Conservation (phyloP, 257 asterid genomes). For the Echium plantagineum region DNA sequence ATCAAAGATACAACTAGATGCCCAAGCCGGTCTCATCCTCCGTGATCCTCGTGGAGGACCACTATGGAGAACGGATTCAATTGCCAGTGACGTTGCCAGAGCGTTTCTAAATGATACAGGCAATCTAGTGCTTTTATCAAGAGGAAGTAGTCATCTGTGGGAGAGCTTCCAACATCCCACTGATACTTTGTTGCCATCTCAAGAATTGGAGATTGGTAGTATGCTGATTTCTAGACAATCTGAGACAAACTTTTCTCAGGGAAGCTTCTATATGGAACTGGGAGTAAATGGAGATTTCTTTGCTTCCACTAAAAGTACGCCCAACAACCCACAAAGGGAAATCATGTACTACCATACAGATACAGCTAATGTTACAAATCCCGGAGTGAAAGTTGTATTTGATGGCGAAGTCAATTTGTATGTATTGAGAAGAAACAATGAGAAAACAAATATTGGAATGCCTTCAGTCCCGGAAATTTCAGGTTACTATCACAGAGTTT, state of each 20-base stretch:
- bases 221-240: constrained; percentile 9
- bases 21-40: constrained; percentile 27
- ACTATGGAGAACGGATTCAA: constrained; percentile 16
- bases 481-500: constrained; percentile 28
- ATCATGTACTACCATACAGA: neutral
- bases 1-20: constrained; percentile 25
- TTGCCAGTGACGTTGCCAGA: constrained; percentile 8
- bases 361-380: neutral
- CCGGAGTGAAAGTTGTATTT: constrained; percentile 29
- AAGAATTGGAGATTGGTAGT: constrained; percentile 6
- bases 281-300: neutral
- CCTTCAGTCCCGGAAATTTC: constrained; percentile 13
- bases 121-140: constrained; percentile 24
- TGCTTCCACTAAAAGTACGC: neutral
- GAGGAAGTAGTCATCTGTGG: constrained; percentile 13
- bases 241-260: neutral
- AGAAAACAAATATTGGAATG: neutral
- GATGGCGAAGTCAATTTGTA: constrained; percentile 16
- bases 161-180: too few relatives aligned
- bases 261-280: neutral
- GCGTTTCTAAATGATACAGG: constrained; percentile 51
- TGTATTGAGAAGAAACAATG: too few relatives aligned
- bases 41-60: constrained; percentile 21
- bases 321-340: neutral
- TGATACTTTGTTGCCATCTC: constrained; percentile 29